phyloP scores from a whole-genome alignment of 768 basidiomycete species.

The Rhizopogon vinicolor region DNA sequence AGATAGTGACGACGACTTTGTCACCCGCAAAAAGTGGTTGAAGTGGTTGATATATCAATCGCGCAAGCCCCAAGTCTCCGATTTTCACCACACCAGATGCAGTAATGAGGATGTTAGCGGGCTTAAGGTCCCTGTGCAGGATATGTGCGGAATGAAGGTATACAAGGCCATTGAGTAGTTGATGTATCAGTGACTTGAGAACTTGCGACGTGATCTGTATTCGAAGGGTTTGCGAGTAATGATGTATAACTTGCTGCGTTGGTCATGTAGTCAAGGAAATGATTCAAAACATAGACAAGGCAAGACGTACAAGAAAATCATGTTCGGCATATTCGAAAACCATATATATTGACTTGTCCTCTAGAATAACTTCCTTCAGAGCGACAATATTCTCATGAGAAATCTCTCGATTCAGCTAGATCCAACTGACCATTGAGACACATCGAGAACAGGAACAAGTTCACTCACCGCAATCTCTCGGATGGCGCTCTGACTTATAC shows the following conservation, averaged over 20 bases:
- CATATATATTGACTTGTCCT: conserved; percentile 99
- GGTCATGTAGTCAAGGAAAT: background rate
- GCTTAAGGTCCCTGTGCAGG: conserved; percentile 96
- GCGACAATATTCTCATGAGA: conserved; percentile 88
- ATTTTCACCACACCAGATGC: conserved; percentile 90
- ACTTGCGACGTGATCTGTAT: conserved; percentile 68
- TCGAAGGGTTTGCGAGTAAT: conserved; percentile 89
- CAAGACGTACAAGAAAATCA: conserved; percentile 81
- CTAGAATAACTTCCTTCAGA: conserved; percentile 90
- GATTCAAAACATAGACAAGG: background rate
- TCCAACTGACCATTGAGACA: background rate
- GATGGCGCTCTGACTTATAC: conserved; percentile 96
- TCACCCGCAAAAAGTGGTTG: conserved; percentile 91
- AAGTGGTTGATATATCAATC: conserved; percentile 86
- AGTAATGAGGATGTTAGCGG: conserved; percentile 96
- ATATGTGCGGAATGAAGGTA: conserved; percentile 96
- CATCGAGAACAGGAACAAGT: conserved; percentile 21
- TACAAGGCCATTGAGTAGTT: conserved; percentile 88
- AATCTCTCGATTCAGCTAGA: conserved; percentile 83
- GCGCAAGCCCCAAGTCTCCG: conserved; percentile 94
- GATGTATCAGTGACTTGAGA: conserved; percentile 91
- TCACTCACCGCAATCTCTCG: conserved; percentile 91
- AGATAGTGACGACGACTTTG: conserved; percentile 98
- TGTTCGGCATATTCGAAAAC: conserved; percentile 99
- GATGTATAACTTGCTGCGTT: conserved; percentile 93